Evolutionary conservation across 805 yeast genomes (phyloP).

Genomic region (Kuraishia cidri): DNA sequence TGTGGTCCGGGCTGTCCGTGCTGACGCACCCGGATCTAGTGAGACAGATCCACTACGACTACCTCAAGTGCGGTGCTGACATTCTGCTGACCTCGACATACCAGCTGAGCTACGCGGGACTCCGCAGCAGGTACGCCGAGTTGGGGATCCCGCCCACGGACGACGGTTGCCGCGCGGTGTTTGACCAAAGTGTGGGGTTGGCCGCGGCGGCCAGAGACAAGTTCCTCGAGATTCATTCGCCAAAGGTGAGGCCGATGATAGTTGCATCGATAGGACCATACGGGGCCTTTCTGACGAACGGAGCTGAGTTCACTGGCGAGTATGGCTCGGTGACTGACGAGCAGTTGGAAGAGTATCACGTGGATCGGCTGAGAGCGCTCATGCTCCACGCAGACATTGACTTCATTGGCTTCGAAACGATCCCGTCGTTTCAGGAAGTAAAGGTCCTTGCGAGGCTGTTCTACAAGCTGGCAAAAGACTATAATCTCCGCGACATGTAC

Average conservation of each 20-base stretch:
- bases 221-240: constrained; percentile 4
- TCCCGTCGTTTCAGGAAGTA: constrained; percentile 55
- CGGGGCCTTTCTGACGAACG: constrained; percentile 61
- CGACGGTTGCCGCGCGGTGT: constrained; percentile 11
- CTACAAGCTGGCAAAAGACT: constrained; percentile 11
- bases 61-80: constrained; percentile 45
- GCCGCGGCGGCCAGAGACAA: constrained; percentile 11
- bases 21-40: constrained; percentile 32
- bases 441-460: constrained; percentile 35
- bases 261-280: constrained; percentile 73
- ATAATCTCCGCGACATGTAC: constrained; percentile 5
- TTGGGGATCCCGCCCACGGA: background rate
- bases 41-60: constrained; percentile 37
- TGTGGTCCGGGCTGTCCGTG: constrained; percentile 58
- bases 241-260: constrained; percentile 14
- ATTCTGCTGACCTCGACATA: constrained; percentile 49
- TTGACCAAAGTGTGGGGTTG: constrained; percentile 13
- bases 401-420: constrained; percentile 60
- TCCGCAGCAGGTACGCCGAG: constrained; percentile 14
- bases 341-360: constrained; percentile 41
- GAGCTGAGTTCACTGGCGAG: constrained; percentile 68
- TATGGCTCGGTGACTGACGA: constrained; percentile 32
- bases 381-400: constrained; percentile 35
- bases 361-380: constrained; percentile 30
- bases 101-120: constrained; percentile 41